Evolutionary conservation across 768 basidiomycete genomes (phyloP).

Genomic region (Gymnopilus junonius): DNA sequence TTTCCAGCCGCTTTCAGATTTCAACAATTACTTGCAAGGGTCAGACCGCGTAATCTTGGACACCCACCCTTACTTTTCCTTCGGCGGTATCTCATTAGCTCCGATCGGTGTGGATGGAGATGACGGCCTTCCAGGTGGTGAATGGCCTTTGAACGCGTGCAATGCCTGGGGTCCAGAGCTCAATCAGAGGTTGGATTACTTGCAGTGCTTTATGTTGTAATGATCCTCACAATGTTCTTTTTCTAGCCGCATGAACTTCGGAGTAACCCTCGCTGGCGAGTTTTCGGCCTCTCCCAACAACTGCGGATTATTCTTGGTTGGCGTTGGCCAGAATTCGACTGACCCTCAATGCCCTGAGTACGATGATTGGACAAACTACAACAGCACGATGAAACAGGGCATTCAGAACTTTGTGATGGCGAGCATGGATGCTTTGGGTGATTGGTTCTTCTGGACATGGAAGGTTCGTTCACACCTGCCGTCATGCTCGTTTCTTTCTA

Average conservation of each 20-base stretch:
- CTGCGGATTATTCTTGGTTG: conserved; percentile 49
- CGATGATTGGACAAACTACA: conserved; percentile 64
- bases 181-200: conserved; percentile 49
- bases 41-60: conserved; percentile 68
- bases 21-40: conserved; percentile 57
- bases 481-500: neutral
- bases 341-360: conserved; percentile 38
- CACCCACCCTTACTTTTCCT: conserved; percentile 72
- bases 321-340: conserved; percentile 40
- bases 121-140: conserved; percentile 42
- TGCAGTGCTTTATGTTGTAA: conserved; percentile 34
- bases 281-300: conserved; percentile 71
- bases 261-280: conserved; percentile 77
- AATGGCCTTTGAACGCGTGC: conserved; percentile 58
- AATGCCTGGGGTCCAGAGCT: conserved; percentile 58
- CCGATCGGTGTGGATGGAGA: conserved; percentile 36
- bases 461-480: conserved; percentile 30
- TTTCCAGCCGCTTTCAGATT: conserved; percentile 46
- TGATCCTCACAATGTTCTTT: conserved; percentile 8
- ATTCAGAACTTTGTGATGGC: conserved; percentile 62
- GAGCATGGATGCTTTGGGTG: conserved; percentile 42
- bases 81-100: conserved; percentile 43
- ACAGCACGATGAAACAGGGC: conserved; percentile 35
- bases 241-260: conserved; percentile 53
- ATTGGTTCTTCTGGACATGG: conserved; percentile 56